Evolutionary conservation across 208 protist species (phyloP).

Genomic region (Acanthamoeba lenticulata): DNA sequence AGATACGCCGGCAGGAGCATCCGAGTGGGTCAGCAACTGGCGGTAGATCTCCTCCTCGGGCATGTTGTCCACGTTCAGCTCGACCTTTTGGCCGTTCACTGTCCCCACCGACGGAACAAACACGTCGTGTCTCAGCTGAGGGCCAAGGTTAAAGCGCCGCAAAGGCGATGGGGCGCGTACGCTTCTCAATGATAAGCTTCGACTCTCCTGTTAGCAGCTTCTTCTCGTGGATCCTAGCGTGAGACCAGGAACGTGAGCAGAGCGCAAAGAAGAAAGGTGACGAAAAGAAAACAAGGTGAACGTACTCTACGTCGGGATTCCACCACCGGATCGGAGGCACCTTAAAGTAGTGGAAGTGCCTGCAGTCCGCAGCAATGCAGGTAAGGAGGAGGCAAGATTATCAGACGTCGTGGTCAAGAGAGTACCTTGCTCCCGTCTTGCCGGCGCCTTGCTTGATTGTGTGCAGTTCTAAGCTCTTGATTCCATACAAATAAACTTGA

Average conservation of each 20-base stretch:
- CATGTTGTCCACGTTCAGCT: neutral
- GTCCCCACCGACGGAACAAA: neutral
- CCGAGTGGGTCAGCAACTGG: neutral
- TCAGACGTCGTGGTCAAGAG: no score
- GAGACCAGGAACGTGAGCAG: neutral
- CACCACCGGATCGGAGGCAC: slow-evolving; percentile 63
- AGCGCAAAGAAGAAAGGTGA: neutral
- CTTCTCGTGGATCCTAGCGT: neutral
- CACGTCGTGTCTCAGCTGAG: no score
- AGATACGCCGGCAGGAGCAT: neutral
- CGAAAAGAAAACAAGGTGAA: neutral
- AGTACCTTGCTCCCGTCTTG: slow-evolving; percentile 40
- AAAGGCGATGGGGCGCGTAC: neutral
- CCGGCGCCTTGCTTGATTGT: slow-evolving; percentile 5
- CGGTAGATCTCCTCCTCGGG: neutral
- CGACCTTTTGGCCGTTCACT: slow-evolving; percentile 32
- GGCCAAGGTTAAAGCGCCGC: no score
- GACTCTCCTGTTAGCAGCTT: neutral
- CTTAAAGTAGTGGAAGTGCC: slow-evolving; percentile 53
- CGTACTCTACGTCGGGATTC: slow-evolving; percentile 48
- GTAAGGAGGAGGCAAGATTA: neutral
- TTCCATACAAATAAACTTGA: neutral
- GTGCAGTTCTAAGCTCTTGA: slow-evolving; percentile 22
- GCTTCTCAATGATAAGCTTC: slow-evolving; percentile 30
- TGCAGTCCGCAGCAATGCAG: neutral